Evolutionary conservation across 2,329 filamentous ascomycete species (phyloP), one percentile per base, ranked within the genome.

Genomic region (Escovopsis weberi): DNA sequence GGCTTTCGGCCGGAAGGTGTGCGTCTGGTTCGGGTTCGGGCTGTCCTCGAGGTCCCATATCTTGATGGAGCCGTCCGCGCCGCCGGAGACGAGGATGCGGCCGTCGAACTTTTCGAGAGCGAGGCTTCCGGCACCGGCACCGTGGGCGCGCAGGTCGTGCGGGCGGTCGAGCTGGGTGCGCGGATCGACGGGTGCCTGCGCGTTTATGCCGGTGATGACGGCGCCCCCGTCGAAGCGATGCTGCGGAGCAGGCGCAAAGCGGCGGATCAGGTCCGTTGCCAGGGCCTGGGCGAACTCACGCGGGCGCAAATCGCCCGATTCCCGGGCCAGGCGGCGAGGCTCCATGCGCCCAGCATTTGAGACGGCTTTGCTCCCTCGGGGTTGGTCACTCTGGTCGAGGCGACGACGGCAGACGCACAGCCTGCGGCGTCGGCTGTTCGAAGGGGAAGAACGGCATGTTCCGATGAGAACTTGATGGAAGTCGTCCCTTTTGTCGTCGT

Each of bases 91-190:
- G 48, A 95, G 70, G 50, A 84, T 82, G 52, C 58, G 56, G 3
- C 84, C 85, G 48, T 91, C 84, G 54, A 91, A 86, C 40, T 78
- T 76, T 54, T 95, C 88, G 34, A 94, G 72, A 0, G 82, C 78
- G 35, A 95, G 65, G 34, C 81, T 77, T 55, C 82, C 91, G 33
- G 88, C 83, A 12, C 87, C 87, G 4, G 84, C 75, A 42, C 75
- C 72, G 60, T 94, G 87, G 1, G 86, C 84, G 68, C 71, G 72
- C 46, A 70, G 56, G 15, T 62, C 56, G 36, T 59, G 58, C 12
- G 52, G 52, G n/a, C 55, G 50, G 1, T 59, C 49, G 39, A 53
- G 40, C 35, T 10, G 12, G 9, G 15, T 9, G 18, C 15, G 37
- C 7, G 12, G n/a, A 15, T 26, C 6, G 18, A 38, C 6, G 6